A percentile compares a stretch with the other conserved stretches of the same genome.
These are phyloP conservation scores for Penicillium silybi DNA, from an alignment of 495 filamentous ascomycete species.

Conservation along the genomic window DNA sequence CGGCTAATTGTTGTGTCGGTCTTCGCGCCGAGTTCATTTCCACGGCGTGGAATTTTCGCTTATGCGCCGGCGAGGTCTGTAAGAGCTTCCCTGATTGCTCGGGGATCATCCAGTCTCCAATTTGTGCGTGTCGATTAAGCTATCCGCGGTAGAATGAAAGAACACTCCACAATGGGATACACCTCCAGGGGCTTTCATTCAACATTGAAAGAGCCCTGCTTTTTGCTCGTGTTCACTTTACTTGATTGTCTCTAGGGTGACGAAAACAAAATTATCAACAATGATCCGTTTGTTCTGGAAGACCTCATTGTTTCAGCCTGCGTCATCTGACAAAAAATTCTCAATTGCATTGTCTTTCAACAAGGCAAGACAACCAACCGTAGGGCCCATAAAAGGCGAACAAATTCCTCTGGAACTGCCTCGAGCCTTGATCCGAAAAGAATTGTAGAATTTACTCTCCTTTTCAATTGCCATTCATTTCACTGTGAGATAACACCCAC, in stretches of 20 bases:
- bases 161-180: not conserved
- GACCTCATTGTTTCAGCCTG: not conserved
- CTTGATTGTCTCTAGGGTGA: not conserved
- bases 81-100: not conserved
- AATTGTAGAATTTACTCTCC: too few relatives aligned
- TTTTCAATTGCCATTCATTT: too few relatives aligned
- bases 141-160: not conserved
- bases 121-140: not conserved
- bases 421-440: too few relatives aligned
- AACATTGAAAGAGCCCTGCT: too few relatives aligned
- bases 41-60: not conserved
- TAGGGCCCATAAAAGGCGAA: too few relatives aligned
- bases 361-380: too few relatives aligned
- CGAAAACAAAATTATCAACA: not conserved
- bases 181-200: not conserved
- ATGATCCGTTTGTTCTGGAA: not conserved
- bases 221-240: not conserved
- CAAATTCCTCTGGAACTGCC: too few relatives aligned
- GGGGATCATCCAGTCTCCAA: not conserved
- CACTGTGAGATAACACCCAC: too few relatives aligned
- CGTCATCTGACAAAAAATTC: not conserved
- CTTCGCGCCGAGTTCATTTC: slow-evolving; percentile 2
- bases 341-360: not conserved
- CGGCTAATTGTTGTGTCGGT: slow-evolving; percentile 8
- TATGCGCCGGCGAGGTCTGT: not conserved